These are phyloP conservation scores for Xeromyces bisporus DNA, from an alignment of 495 filamentous ascomycete species.

Conservation along the genomic window DNA sequence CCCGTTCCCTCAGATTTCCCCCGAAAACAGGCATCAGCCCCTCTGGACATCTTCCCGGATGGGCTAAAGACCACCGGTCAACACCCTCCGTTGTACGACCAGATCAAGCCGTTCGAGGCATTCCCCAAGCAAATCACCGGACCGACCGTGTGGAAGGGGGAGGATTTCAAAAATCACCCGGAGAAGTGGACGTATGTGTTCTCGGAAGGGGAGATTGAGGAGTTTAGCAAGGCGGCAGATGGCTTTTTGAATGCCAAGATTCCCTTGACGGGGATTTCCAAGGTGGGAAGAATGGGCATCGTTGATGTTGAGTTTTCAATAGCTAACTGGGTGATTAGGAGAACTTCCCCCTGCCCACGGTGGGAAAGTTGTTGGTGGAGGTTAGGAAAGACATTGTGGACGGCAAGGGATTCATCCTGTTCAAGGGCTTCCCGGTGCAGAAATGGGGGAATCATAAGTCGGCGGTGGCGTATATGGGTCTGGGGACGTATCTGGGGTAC, in stretches of 20 bases:
- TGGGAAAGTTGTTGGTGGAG: conserved; percentile 34
- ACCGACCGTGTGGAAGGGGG: conserved; percentile 60
- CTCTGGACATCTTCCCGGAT: conserved; percentile 33
- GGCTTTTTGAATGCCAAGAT: conserved; percentile 41
- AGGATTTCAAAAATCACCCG: conserved; percentile 50
- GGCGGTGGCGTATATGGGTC: conserved; percentile 76
- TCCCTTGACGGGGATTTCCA: conserved; percentile 58
- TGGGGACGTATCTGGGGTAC: conserved; percentile 76
- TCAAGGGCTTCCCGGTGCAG: conserved; percentile 62
- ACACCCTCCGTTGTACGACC: conserved; percentile 52
- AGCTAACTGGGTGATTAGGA: conserved; percentile 6
- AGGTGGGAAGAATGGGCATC: no score
- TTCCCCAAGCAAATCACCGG: conserved; percentile 64
- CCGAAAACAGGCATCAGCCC: conserved; percentile 14
- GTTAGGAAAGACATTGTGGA: conserved; percentile 58
- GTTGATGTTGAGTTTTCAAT: no score
- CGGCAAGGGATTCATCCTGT: conserved; percentile 80
- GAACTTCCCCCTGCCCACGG: conserved; percentile 44
- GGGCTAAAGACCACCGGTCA: conserved; percentile 61
- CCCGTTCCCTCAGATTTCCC: conserved; percentile 14
- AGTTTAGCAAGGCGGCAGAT: conserved; percentile 52
- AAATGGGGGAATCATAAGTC: conserved; percentile 67
- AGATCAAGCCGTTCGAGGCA: conserved; percentile 46
- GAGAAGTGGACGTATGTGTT: conserved; percentile 67
- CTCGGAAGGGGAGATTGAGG: conserved; percentile 44